These are phyloP conservation scores for Teratosphaeriaceae sp. DNA, from an alignment of 2,329 filamentous ascomycete species.

Conservation along the genomic window DNA sequence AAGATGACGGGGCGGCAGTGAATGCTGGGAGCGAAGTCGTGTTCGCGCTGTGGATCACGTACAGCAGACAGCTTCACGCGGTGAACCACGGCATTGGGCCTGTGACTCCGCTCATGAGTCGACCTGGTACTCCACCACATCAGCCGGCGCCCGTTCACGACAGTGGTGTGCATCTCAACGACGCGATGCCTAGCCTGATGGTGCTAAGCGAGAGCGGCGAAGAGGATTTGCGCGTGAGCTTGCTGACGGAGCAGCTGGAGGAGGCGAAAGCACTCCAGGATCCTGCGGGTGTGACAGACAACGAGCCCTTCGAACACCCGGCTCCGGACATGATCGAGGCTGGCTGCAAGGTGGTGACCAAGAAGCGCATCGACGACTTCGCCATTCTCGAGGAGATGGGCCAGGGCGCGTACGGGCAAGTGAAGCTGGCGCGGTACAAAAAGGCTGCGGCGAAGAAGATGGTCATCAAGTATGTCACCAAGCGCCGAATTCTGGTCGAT, in stretches of 20 bases:
- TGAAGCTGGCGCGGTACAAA: constrained; percentile 88
- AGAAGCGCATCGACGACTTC: constrained; percentile 87
- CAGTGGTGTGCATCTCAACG: constrained; percentile 11
- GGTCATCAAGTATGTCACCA: constrained; percentile 96
- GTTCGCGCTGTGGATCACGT: constrained; percentile 95
- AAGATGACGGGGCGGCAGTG: constrained; percentile 45
- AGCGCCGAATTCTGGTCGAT: constrained; percentile 91
- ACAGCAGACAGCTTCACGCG: constrained; percentile 85
- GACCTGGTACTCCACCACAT: constrained; percentile 63
- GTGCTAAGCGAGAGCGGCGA: constrained; percentile 24
- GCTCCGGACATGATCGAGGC: constrained; percentile 29
- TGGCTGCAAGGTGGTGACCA: constrained; percentile 36
- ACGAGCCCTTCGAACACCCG: constrained; percentile 33
- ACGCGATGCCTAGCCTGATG: constrained; percentile 23
- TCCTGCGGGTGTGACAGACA: constrained; percentile 12
- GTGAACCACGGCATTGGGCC: constrained; percentile 55
- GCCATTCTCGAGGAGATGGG: constrained; percentile 96
- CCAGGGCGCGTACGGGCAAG: constrained; percentile 94
- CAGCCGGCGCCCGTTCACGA: constrained; percentile 47
- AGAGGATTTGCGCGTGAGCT: constrained; percentile 36
- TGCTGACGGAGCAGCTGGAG: constrained; percentile 45
- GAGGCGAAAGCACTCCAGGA: constrained; percentile 16
- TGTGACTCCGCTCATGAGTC: constrained; percentile 58
- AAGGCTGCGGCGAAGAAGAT: constrained; percentile 66
- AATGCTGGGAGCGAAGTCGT: constrained; percentile 65